Evolutionary conservation across 2,329 filamentous ascomycete genomes (phyloP), one percentile per base, ranked within the genome.

Genomic region (Aspergillus phoenicis): DNA sequence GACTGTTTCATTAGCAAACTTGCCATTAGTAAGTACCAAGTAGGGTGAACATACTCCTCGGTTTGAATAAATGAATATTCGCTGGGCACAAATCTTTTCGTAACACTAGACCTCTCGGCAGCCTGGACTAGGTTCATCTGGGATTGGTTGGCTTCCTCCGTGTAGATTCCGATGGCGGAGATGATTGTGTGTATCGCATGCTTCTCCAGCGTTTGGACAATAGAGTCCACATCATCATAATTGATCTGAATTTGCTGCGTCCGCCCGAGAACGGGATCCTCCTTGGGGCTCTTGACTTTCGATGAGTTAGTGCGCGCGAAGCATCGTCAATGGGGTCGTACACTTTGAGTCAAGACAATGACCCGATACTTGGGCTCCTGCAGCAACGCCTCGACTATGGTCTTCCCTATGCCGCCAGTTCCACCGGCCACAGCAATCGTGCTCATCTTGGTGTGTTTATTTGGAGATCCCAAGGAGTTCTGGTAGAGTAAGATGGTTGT

Each of bases 381-480:
- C 64, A 64, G 15, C 26, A 84, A 63, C 22, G 72, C 77, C 17
- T 84, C 81, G 20, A 83, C 77, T 30, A 84, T 73, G 1, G 80
- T 77, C 17, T 74, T 76, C 11, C 82, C 82, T 1, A 83, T 69
- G n/a, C 71, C 72, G 24, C 81, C 81, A 0, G 77, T 79, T 13
- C 81, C 82, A 52, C 82, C 82, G 5, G 79, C 78, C 15, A 84
- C 75, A 53, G 79, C 82, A 41, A 84, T 71, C 20, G 77, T 68
- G 13, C 72, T 66, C 79, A 81, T 81, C 4, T 33, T 61, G 33
- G 15, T 52, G 24, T 5, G 26, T 7, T 10, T 17, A 8, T 22
- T 17, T 22, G 24, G 43, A 28, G 38, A 24, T 15, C 3, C 8
- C 7, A 13, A 20, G 4, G 20, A 22, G 7, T 55, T 5, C 10